These are phyloP conservation scores for Arthrobotrys conoides DNA, from an alignment of 2,329 filamentous ascomycete genomes.

Conservation along the genomic window DNA sequence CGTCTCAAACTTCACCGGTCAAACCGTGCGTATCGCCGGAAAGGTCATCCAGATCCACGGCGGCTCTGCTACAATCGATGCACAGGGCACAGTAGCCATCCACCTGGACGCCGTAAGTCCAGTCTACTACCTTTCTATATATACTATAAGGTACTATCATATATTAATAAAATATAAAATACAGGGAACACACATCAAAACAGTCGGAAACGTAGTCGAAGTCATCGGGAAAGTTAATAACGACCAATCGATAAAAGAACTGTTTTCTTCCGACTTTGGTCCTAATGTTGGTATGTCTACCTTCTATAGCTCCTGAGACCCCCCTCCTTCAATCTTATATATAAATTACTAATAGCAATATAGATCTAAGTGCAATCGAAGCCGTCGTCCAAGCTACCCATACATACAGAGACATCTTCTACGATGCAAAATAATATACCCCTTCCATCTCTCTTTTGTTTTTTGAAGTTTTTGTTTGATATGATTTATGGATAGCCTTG, in stretches of 20 bases:
- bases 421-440: slow-evolving; percentile 67
- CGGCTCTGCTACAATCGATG: slow-evolving; percentile 83
- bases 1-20: slow-evolving; percentile 80
- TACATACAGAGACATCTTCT: slow-evolving; percentile 84
- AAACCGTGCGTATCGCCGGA: slow-evolving; percentile 86
- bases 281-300: slow-evolving; percentile 63
- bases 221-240: slow-evolving; percentile 84
- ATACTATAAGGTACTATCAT: neutral
- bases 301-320: neutral
- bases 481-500: too few relatives aligned
- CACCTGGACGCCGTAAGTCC: slow-evolving; percentile 79
- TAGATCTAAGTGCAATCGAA: slow-evolving; percentile 82
- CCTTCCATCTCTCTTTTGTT: too few relatives aligned
- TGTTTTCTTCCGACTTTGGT: slow-evolving; percentile 79
- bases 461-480: too few relatives aligned
- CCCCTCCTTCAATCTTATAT: too few relatives aligned
- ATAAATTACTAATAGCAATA: neutral
- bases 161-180: slow-evolving; percentile 65
- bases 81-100: slow-evolving; percentile 81
- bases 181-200: slow-evolving; percentile 71
- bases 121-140: slow-evolving; percentile 22
- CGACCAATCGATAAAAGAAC: slow-evolving; percentile 79
- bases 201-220: slow-evolving; percentile 79
- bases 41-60: slow-evolving; percentile 86
- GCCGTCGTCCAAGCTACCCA: slow-evolving; percentile 89